Conservation (phyloP, 2,329 filamentous ascomycete species). For the Hypomyces rosellus region DNA sequence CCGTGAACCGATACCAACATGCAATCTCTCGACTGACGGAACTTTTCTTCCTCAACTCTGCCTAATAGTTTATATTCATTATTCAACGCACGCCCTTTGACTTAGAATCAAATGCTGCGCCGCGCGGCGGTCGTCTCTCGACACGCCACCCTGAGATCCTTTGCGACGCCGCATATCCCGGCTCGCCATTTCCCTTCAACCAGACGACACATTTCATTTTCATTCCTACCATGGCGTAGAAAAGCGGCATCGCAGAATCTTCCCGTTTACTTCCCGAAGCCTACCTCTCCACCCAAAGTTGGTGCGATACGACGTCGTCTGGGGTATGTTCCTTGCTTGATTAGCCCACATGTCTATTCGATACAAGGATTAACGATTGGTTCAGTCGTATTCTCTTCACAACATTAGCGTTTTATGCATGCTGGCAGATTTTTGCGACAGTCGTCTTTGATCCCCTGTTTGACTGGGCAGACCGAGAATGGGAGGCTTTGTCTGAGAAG, state of each 20-base stretch:
- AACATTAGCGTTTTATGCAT: conserved; percentile 28
- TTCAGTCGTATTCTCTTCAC: conserved; percentile 26
- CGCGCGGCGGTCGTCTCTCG: conserved; percentile 17
- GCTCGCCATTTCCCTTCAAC: conserved; percentile 17
- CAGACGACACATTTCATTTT: conserved; percentile 27
- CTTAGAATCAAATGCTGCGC: conserved; percentile 15
- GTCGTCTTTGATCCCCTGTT: conserved; percentile 42
- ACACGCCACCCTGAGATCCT: conserved; percentile 15
- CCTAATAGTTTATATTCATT: background rate
- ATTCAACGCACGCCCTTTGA: background rate
- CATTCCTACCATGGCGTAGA: conserved; percentile 28
- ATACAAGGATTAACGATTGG: conserved; percentile 1
- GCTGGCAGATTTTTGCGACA: conserved; percentile 38
- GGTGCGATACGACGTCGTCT: conserved; percentile 21
- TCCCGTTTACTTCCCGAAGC: conserved; percentile 28
- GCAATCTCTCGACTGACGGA: background rate
- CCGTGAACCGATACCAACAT: too few relatives aligned
- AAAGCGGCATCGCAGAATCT: conserved; percentile 16
- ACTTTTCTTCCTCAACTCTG: background rate
- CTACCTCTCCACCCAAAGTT: conserved; percentile 8
- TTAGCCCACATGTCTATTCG: conserved; percentile 1
- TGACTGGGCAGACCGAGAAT: conserved; percentile 36
- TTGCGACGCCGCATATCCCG: conserved; percentile 17
- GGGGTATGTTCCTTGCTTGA: conserved; percentile 21
- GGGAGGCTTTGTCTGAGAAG: conserved; percentile 36